phyloP scores from a whole-genome alignment of 2,329 filamentous ascomycete genomes.

The Hypocrella siamensis region DNA sequence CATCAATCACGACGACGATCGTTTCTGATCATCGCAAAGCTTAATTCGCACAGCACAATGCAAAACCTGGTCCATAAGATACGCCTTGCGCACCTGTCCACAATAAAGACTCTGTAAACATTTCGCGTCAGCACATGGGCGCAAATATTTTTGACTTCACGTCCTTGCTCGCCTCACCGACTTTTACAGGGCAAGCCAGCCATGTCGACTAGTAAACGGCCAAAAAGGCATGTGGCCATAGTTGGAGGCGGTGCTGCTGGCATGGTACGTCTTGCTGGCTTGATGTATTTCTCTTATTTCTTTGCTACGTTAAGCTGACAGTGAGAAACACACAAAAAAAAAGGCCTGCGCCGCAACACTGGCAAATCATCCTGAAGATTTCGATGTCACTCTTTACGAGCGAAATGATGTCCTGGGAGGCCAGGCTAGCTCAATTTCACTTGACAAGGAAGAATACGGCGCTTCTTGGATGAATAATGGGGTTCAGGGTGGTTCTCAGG shows the following conservation, averaged over 20 bases:
- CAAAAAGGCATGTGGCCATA: conserved; percentile 34
- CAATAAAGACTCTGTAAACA: background rate
- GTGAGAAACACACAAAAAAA: background rate
- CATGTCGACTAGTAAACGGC: background rate
- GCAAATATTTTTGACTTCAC: background rate
- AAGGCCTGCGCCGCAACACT: conserved; percentile 52
- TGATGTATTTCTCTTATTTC: background rate
- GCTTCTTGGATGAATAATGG: conserved; percentile 47
- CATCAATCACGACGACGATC: conserved; percentile 1
- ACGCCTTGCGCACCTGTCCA: too few relatives aligned
- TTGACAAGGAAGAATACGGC: conserved; percentile 40
- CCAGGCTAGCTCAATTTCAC: conserved; percentile 42
- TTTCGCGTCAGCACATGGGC: too few relatives aligned
- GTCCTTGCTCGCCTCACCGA: background rate
- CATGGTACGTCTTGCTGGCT: conserved; percentile 24
- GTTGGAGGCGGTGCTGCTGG: conserved; percentile 49
- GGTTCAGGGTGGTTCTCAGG: conserved; percentile 40
- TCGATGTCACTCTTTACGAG: conserved; percentile 49
- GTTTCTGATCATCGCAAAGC: background rate
- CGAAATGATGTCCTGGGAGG: conserved; percentile 41
- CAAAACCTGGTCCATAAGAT: too few relatives aligned
- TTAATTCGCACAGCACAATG: too few relatives aligned
- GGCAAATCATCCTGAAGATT: conserved; percentile 47
- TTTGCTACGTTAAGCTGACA: too few relatives aligned
- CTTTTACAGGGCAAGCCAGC: background rate